phyloP scores from a whole-genome alignment of 306 rosid genomes.

The Erythrophleum fordii region DNA sequence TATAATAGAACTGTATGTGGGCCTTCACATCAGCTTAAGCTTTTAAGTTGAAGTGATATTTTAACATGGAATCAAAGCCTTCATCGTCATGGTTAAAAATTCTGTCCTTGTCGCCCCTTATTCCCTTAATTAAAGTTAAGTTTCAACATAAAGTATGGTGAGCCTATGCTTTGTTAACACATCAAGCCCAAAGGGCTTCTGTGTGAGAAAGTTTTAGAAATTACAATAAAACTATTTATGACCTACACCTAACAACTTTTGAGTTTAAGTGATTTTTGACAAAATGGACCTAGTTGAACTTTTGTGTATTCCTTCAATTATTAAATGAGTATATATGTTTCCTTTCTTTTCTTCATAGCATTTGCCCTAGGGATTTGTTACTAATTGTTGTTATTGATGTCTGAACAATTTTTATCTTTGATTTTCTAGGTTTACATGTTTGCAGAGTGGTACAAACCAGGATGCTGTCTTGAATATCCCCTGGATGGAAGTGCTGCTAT shows the following conservation, averaged over 20 bases:
- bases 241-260: neutral
- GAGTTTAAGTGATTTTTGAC: neutral
- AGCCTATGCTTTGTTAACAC: neutral
- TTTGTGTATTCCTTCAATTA: neutral
- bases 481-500: slow-evolving; percentile 77
- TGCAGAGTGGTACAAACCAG: slow-evolving; percentile 99
- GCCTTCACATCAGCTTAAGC: neutral
- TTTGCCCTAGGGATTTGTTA: neutral
- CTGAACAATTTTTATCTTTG: slow-evolving; percentile 10
- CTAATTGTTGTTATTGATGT: slow-evolving; percentile 10
- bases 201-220: neutral
- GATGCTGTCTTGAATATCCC: slow-evolving; percentile 90
- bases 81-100: neutral
- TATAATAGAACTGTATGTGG: too few species aligned
- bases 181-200: neutral
- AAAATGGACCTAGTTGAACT: neutral
- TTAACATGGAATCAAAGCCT: neutral
- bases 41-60: neutral
- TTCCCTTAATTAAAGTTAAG: neutral
- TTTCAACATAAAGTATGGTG: neutral
- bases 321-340: neutral
- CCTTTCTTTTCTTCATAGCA: neutral
- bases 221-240: neutral
- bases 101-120: neutral
- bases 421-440: slow-evolving; percentile 82